Base-by-base conservation (phyloP, 345 rosid genomes). In the Corchorus olitorius region DNA sequence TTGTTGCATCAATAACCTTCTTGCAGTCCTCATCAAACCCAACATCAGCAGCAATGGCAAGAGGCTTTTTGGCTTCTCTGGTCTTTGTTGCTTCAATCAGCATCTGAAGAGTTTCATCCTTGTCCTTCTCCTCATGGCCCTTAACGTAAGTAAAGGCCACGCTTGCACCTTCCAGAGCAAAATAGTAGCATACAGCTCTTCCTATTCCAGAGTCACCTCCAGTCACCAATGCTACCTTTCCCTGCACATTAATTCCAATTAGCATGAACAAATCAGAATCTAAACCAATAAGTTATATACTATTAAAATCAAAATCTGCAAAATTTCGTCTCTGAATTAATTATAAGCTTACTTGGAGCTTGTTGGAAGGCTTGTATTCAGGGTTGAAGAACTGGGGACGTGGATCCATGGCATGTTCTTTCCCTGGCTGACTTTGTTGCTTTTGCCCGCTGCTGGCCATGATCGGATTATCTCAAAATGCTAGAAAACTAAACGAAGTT, bases 141-240 rank as follows among this genome's bases (percentile, higher is more conserved):
- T 86, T 91, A 10, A 89, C 87, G 65, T 87, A 87, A 0, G 97
- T 89, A 90, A 93, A 88, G 4, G 89, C 97, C 33, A 93, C 92
- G 0, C 83, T 83, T 6, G 92, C 94, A 1, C 97, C 94, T 69
- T 91, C 93, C 9, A 78, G 64, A 0, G 82, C 92, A 11, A 81
- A 91, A 55, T 67, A 76, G 79, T 84, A 71, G 74, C 86, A 76
- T 75, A 91, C 94, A 0, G 94, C 96, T 74, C 88, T 48, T 10
- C 97, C 89, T 5, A 91, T 91, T 22, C 95, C 94, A 0, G 90
- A 88, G 80, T 89, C 97, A 17, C 97, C 98, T 4, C 97, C 94
- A 0, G 94, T 89, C 60, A 93, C 88, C 0, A 90, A 65, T 0
- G 94, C 90, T 70, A 93, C 91, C 83, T 86, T 91, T 34, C 96